Evolutionary conservation across 352 stramenopile genomes (phyloP).

Genomic region (Phytophthora gonapodyides): DNA sequence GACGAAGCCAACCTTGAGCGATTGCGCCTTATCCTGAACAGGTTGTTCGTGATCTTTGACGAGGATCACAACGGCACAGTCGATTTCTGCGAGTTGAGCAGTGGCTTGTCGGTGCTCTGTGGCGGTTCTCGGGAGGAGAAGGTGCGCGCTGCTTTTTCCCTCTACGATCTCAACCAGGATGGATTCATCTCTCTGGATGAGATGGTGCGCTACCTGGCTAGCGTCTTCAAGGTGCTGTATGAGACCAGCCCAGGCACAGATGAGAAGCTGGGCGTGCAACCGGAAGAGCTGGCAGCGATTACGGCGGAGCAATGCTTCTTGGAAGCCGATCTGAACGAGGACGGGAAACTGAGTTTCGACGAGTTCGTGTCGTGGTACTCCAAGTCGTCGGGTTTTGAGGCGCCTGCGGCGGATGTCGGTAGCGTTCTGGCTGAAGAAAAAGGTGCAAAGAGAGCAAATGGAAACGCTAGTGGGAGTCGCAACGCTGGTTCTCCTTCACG

Average conservation of each 20-base stretch:
- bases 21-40: slow-evolving; percentile 72
- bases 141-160: slow-evolving; percentile 81
- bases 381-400: slow-evolving; percentile 54
- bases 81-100: slow-evolving; percentile 86
- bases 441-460: slow-evolving; percentile 19
- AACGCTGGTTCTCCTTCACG: slow-evolving; percentile 14
- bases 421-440: slow-evolving; percentile 29
- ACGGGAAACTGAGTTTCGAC: slow-evolving; percentile 84
- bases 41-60: slow-evolving; percentile 86
- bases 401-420: slow-evolving; percentile 39
- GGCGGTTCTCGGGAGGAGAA: slow-evolving; percentile 83
- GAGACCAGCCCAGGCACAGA: slow-evolving; percentile 72
- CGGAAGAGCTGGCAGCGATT: slow-evolving; percentile 75
- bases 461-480: slow-evolving; percentile 18
- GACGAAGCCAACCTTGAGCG: slow-evolving; percentile 68
- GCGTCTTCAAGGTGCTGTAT: slow-evolving; percentile 89
- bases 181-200: slow-evolving; percentile 88
- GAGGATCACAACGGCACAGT: slow-evolving; percentile 74
- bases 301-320: slow-evolving; percentile 87
- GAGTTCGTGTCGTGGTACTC: slow-evolving; percentile 90
- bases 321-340: slow-evolving; percentile 81
- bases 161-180: slow-evolving; percentile 89
- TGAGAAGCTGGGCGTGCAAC: slow-evolving; percentile 58
- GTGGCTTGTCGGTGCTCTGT: slow-evolving; percentile 82
- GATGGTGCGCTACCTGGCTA: slow-evolving; percentile 85